A percentile compares a stretch with the other conserved stretches of the same genome.
Evolutionary conservation across 164 flowering plant species (phyloP).

Genomic region (Magnolia changhungtana): DNA sequence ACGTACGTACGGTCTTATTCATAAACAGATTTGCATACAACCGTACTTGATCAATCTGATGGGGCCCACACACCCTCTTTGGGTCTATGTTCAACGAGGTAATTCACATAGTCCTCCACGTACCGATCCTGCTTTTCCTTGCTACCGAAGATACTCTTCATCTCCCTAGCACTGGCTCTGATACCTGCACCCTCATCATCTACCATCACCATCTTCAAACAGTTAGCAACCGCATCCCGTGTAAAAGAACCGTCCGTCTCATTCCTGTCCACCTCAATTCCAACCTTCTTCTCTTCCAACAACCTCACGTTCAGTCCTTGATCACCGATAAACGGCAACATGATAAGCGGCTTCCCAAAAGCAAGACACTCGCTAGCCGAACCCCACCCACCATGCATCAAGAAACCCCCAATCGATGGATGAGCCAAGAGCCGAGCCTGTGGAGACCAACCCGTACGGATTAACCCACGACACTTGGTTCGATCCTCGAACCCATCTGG

Average conservation of each 20-base stretch:
- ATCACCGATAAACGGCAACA: neutral
- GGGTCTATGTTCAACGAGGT: neutral
- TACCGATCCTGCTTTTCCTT: neutral
- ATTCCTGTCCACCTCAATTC: neutral
- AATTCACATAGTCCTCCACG: neutral
- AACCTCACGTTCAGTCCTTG: neutral
- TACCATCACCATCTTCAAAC: slow-evolving; percentile 1
- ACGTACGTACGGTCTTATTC: too few relatives aligned
- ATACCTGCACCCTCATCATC: neutral
- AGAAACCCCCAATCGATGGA: slow-evolving; percentile 4
- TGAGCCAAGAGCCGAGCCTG: slow-evolving; percentile 35
- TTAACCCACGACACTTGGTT: slow-evolving; percentile 23
- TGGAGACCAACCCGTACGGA: slow-evolving; percentile 40
- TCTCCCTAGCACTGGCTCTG: neutral
- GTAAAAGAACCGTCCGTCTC: neutral
- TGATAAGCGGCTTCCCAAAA: neutral
- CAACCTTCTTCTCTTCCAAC: slow-evolving; percentile 1
- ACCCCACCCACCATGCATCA: slow-evolving; percentile 4
- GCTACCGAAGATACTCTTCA: neutral
- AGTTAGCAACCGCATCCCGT: neutral
- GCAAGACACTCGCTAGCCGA: neutral
- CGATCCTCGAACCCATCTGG: slow-evolving; percentile 25
- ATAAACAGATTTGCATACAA: too few relatives aligned
- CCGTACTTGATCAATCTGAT: too few relatives aligned
- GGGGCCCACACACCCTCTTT: too few relatives aligned